Evolutionary conservation across 805 yeast genomes (phyloP).

Genomic region (Hyphopichia homilentoma): DNA sequence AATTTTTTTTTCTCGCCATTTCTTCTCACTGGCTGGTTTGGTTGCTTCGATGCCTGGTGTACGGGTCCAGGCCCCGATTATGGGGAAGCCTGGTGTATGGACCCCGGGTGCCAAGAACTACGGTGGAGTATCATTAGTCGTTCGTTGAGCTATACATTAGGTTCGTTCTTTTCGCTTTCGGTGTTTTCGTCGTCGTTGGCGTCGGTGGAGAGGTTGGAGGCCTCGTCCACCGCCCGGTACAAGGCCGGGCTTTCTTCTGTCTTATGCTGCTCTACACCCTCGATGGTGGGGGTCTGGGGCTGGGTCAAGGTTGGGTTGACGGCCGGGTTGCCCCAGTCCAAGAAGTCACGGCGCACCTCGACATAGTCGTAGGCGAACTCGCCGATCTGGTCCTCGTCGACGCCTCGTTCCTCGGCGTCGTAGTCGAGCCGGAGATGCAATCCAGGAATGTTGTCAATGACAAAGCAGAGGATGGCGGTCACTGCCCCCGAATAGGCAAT

Average conservation of each 20-base stretch:
- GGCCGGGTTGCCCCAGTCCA: conserved; percentile 50
- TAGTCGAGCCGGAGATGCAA: conserved; percentile 75
- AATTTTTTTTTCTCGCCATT: not conserved
- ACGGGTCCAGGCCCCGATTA: no score
- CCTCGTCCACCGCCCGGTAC: conserved; percentile 6
- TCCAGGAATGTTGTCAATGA: conserved; percentile 76
- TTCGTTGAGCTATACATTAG: no score
- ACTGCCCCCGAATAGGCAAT: conserved; percentile 72
- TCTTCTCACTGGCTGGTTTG: not conserved
- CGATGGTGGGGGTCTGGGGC: no score
- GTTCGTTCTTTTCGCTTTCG: conserved; percentile 3
- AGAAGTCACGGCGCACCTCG: conserved; percentile 90
- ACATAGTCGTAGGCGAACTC: conserved; percentile 99
- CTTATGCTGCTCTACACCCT: no score
- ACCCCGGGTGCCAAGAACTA: no score
- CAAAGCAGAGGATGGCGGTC: conserved; percentile 72
- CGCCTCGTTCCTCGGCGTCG: conserved; percentile 82
- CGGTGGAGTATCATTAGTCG: no score
- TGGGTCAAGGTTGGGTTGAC: no score
- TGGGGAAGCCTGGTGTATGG: no score
- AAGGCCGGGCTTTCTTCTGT: conserved; percentile 1
- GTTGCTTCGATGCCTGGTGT: no score
- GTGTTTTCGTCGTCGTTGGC: conserved; percentile 1
- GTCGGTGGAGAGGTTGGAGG: conserved; percentile 4
- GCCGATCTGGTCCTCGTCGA: conserved; percentile 96